Conservation (phyloP, 164 flowering plant genomes). For the Platanus orientalis region DNA sequence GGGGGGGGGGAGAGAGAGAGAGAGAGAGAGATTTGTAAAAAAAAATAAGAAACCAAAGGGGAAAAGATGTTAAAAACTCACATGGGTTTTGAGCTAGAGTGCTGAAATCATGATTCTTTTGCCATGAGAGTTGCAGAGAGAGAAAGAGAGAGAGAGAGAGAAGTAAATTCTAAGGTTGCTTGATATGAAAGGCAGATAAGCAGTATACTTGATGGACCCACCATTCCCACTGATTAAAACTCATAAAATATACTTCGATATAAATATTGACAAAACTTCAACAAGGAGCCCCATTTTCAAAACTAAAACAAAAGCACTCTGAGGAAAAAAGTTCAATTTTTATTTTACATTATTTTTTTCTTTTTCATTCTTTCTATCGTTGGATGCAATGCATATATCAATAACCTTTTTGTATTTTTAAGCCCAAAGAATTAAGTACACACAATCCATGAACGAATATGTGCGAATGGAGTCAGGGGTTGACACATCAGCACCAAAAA, state of each 20-base stretch:
- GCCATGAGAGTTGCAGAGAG: slow-evolving; percentile 61
- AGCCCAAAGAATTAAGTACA: too few relatives aligned
- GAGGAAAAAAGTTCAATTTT: too few relatives aligned
- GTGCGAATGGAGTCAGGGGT: too few relatives aligned
- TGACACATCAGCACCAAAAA: too few relatives aligned
- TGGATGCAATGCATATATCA: too few relatives aligned
- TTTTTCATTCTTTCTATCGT: too few relatives aligned
- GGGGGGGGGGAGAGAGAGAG: slow-evolving; percentile 13
- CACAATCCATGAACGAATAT: too few relatives aligned
- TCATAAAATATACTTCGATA: too few relatives aligned
- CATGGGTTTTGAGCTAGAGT: slow-evolving; percentile 77
- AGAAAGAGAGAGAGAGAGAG: slow-evolving; percentile 10
- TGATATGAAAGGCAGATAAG: slow-evolving; percentile 81
- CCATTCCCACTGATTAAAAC: slow-evolving; percentile 36
- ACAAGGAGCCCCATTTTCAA: too few relatives aligned
- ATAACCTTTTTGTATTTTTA: too few relatives aligned
- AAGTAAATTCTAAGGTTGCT: slow-evolving; percentile 58
- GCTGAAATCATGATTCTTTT: slow-evolving; percentile 69
- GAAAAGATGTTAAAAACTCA: slow-evolving; percentile 51
- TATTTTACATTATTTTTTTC: too few relatives aligned
- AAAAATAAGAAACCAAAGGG: slow-evolving; percentile 2
- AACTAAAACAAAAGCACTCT: too few relatives aligned
- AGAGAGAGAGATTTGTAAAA: slow-evolving; percentile 5
- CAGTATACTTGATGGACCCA: slow-evolving; percentile 79
- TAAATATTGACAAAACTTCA: slow-evolving; percentile 24